A percentile compares a stretch with the other conserved stretches of the same genome.
These are phyloP conservation scores for Botryosphaeria dothidea DNA, from an alignment of 2,329 filamentous ascomycete genomes.

Conservation along the genomic window DNA sequence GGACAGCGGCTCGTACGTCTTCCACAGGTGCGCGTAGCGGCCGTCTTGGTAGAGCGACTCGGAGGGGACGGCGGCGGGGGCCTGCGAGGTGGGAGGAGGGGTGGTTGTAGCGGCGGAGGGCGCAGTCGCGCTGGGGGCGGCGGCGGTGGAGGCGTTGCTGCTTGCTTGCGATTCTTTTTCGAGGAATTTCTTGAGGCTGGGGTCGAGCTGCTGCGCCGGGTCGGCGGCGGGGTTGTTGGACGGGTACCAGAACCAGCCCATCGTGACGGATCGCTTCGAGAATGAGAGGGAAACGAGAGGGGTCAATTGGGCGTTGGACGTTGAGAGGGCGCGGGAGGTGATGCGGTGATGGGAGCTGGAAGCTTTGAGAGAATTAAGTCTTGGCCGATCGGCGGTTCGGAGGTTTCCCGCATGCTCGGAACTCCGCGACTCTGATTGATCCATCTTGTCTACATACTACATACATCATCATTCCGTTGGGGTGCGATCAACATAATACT, in stretches of 20 bases:
- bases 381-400: slow-evolving; percentile 4
- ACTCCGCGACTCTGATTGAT: not conserved
- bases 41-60: slow-evolving; percentile 68
- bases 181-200: slow-evolving; percentile 80
- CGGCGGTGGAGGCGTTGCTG: slow-evolving; percentile 30
- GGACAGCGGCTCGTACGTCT: slow-evolving; percentile 75
- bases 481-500: no score
- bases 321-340: not conserved
- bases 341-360: not conserved
- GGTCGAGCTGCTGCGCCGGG: slow-evolving; percentile 75
- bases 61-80: slow-evolving; percentile 40
- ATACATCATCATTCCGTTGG: no score
- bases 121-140: slow-evolving; percentile 13
- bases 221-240: slow-evolving; percentile 50
- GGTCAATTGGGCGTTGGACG: not conserved
- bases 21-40: slow-evolving; percentile 87
- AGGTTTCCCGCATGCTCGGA: not conserved
- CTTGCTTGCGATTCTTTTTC: slow-evolving; percentile 70
- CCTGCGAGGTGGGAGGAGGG: slow-evolving; percentile 24
- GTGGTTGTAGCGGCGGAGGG: slow-evolving; percentile 55
- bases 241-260: slow-evolving; percentile 67
- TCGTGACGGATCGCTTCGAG: slow-evolving; percentile 29
- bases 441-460: no score
- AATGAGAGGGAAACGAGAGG: no score
- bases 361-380: not conserved